Conservation (phyloP, 768 basidiomycete genomes). For the Paxillus involutus region DNA sequence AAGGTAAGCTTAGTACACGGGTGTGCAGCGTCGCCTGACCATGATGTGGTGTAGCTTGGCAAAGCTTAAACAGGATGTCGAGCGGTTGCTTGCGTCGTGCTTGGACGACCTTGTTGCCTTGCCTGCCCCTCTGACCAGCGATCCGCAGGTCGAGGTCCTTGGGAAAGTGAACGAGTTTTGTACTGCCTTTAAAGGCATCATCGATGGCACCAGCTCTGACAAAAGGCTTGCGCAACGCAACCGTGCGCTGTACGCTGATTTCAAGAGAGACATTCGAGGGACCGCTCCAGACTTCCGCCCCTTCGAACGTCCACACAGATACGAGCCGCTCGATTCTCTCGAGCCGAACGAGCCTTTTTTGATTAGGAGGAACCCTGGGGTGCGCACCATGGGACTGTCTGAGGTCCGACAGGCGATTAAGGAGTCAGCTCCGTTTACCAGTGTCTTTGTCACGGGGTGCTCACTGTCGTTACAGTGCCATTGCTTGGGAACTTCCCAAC, state of each 20-base stretch:
- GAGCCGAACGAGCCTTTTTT: conserved; percentile 4
- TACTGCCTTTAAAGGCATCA: conserved; percentile 31
- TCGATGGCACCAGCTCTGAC: conserved; percentile 33
- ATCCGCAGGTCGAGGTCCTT: conserved; percentile 48
- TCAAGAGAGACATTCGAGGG: conserved; percentile 34
- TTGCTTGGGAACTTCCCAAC: conserved; percentile 43
- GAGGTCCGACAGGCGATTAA: conserved; percentile 36
- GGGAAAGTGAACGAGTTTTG: conserved; percentile 46
- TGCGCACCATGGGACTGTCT: conserved; percentile 25
- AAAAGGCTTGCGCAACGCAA: conserved; percentile 39
- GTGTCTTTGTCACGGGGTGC: not conserved
- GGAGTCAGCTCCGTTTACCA: conserved; percentile 26
- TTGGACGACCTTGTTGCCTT: conserved; percentile 35
- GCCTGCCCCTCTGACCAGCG: conserved; percentile 36
- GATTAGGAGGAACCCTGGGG: not conserved
- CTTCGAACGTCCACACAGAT: conserved; percentile 14
- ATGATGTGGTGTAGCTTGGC: conserved; percentile 42
- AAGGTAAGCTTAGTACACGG: conserved; percentile 39
- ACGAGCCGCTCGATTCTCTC: conserved; percentile 6
- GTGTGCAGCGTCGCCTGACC: conserved; percentile 3
- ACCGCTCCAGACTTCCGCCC: conserved; percentile 46
- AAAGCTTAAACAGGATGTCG: conserved; percentile 38
- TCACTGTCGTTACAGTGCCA: conserved; percentile 28
- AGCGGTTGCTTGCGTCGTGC: conserved; percentile 37
- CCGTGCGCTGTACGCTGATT: conserved; percentile 29